Conservation (phyloP, 371 early-diverging fungal genomes). For the Actinomucor elegans region DNA sequence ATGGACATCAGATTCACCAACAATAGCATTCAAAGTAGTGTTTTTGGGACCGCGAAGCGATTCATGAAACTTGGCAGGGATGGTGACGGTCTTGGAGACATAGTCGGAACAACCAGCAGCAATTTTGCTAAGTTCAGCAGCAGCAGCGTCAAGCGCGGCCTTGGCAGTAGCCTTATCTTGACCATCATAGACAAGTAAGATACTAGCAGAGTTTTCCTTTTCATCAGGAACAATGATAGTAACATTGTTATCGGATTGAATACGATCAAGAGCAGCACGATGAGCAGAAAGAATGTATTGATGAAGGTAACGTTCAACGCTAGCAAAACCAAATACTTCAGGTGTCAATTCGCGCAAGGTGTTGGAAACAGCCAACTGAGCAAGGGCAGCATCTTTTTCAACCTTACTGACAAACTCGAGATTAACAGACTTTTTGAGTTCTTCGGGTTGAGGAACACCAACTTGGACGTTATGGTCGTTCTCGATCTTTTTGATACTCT, state of each 20-base stretch:
- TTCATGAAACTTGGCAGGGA: constrained; percentile 78
- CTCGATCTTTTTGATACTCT: constrained; percentile 66
- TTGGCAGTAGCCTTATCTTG: constrained; percentile 55
- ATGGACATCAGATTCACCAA: constrained; percentile 60
- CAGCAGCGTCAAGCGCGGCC: constrained; percentile 61
- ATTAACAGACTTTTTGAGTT: constrained; percentile 32
- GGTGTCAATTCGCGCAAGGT: constrained; percentile 45
- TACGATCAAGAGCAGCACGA: constrained; percentile 73
- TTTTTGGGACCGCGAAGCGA: constrained; percentile 77
- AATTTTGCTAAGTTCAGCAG: constrained; percentile 68
- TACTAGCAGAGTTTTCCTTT: constrained; percentile 58
- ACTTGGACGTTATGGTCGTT: constrained; percentile 62
- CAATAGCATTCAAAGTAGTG: constrained; percentile 67
- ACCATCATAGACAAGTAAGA: constrained; percentile 73
- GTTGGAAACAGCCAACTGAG: constrained; percentile 43
- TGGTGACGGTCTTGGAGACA: constrained; percentile 54
- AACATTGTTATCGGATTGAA: constrained; percentile 63
- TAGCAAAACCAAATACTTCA: constrained; percentile 66
- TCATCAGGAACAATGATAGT: constrained; percentile 75
- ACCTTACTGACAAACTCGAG: constrained; percentile 69
- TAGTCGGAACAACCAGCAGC: constrained; percentile 70
- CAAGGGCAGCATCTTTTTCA: constrained; percentile 53
- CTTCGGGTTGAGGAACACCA: constrained; percentile 39
- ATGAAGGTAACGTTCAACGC: constrained; percentile 80
- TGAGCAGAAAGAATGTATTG: constrained; percentile 77